Conservation (phyloP, 2,329 filamentous ascomycete genomes). For the Calonectria pauciramosa region DNA sequence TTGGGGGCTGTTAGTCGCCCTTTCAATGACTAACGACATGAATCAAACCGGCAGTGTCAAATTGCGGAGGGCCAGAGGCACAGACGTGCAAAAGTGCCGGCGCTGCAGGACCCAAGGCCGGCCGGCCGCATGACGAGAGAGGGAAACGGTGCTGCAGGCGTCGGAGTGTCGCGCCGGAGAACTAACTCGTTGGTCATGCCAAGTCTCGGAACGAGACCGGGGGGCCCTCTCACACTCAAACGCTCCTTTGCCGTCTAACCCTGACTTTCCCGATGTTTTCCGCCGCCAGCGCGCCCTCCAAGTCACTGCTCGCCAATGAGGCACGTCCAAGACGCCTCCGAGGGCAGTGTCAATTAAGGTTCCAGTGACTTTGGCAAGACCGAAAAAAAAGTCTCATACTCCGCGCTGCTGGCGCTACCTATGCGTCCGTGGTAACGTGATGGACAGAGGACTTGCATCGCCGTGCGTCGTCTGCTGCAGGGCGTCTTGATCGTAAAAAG, state of each 20-base stretch:
- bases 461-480: constrained; percentile 19
- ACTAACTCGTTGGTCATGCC: not conserved
- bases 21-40: not conserved
- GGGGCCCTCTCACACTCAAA: not conserved
- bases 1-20: not conserved
- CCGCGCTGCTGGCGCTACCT: not conserved
- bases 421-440: not conserved
- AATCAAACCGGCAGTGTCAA: not conserved
- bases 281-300: constrained; percentile 22
- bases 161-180: not conserved
- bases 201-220: not conserved
- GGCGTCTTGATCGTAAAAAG: constrained; percentile 14
- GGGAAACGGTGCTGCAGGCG: not conserved
- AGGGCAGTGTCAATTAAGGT: constrained; percentile 13
- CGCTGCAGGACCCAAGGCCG: not conserved
- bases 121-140: not conserved
- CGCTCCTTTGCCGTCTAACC: not conserved
- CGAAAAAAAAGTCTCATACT: constrained; percentile 25
- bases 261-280: constrained; percentile 33
- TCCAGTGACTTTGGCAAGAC: not conserved
- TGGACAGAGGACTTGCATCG: not conserved
- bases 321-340: not conserved
- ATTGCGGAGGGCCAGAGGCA: not conserved
- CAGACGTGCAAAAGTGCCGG: not conserved
- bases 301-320: constrained; percentile 14